Base-by-base conservation (phyloP, 192 early-diverging fungal species). In the Mortierella claussenii region DNA sequence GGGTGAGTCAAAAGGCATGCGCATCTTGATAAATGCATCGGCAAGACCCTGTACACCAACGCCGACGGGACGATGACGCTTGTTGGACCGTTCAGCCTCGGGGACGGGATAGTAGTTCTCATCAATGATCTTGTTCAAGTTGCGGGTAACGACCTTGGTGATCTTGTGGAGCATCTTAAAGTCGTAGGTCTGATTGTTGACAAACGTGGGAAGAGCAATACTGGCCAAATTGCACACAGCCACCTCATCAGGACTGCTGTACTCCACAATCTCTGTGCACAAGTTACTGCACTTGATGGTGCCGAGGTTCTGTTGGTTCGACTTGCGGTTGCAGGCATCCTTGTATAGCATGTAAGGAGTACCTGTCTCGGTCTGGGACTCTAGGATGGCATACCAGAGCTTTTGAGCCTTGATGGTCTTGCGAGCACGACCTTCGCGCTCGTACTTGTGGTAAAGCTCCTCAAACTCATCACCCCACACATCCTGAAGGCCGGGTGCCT, bases 321-420 rank as follows among this genome's bases (percentile, higher is more conserved):
- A 96, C 85, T 99, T 99, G 82, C 93, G 86, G 83, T 99, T 99
- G 86, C 97, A 99, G 27, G 97, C 94, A 83, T 99, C 97, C 85
- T 99, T 98, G 89, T 99, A 99, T 32, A 99, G 89, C 93, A 99
- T 98, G 69, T 93, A 99, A 5, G 97, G 97, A 10, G 90, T 97
- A 31, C 97, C 97, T 7, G 97, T 99, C 85, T 99, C 97, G 26
- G 92, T 94, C 82, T 99, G 97, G 17, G 96, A 83, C 56, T 99
- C 97, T 32, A 99, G 70, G 52, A 99, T 96, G 0, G 96, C 95
- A 65, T 89, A 93, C 97, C 97, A 99, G 20, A 99, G 85, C 86
- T 97, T 98, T 73, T 99, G 96, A 31, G 97, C 97, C 76, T 96
- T 95, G 79, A 99, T 83, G n/a, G 90, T 90, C 83, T 92, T 89